A percentile compares a stretch with the other conserved stretches of the same genome.
These are phyloP conservation scores for Auricularia cornea DNA, from an alignment of 768 basidiomycete genomes.

Conservation along the genomic window DNA sequence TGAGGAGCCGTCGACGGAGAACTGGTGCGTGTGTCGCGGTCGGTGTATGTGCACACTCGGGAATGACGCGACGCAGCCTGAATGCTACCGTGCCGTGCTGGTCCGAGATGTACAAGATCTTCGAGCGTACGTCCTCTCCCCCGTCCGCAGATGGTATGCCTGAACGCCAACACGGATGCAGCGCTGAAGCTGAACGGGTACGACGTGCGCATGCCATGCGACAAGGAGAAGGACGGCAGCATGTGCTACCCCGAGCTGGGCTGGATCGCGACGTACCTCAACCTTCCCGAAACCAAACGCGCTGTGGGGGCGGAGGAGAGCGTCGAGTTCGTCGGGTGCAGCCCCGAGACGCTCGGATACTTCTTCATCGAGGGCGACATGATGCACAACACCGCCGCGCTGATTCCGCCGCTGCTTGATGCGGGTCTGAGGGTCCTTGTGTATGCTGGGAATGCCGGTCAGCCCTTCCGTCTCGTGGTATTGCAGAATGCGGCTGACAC, in stretches of 20 bases:
- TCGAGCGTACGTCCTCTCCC: conserved; percentile 44
- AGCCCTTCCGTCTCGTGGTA: too few relatives aligned
- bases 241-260: conserved; percentile 73
- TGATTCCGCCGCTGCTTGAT: conserved; percentile 75
- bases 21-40: conserved; percentile 35
- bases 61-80: conserved; percentile 29
- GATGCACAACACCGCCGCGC: conserved; percentile 69
- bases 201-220: conserved; percentile 72
- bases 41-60: too few relatives aligned
- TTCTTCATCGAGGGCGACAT: conserved; percentile 80
- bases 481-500: too few relatives aligned
- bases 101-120: conserved; percentile 57
- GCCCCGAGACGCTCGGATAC: conserved; percentile 62
- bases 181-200: conserved; percentile 78
- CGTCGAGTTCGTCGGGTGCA: conserved; percentile 43
- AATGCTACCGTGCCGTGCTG: conserved; percentile 77
- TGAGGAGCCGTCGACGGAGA: conserved; percentile 44
- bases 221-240: conserved; percentile 57
- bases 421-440: conserved; percentile 77
- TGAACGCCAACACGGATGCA: too few relatives aligned
- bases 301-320: conserved; percentile 63
- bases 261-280: conserved; percentile 89
- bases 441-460: conserved; percentile 72
- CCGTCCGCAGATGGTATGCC: too few relatives aligned
- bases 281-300: conserved; percentile 66